phyloP scores from a whole-genome alignment of 148 eudicot genomes.

The Hydrangea macrophylla region DNA sequence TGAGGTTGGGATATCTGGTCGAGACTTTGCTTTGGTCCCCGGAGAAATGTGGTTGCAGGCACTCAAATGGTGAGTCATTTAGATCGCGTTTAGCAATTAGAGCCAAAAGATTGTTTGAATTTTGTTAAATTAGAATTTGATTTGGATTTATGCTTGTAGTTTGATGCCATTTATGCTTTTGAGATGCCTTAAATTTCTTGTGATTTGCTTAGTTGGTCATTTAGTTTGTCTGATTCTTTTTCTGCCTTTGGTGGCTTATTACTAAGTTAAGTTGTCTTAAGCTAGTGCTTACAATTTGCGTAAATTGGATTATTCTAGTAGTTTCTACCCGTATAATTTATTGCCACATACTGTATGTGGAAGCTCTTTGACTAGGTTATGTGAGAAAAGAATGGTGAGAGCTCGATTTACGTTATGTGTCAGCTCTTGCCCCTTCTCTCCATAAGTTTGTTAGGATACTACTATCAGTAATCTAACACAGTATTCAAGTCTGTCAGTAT shows the following conservation, averaged over 20 bases:
- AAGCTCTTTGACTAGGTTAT: background rate
- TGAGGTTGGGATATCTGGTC: conserved; percentile 64
- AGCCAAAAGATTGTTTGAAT: background rate
- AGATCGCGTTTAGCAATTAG: background rate
- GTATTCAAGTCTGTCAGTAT: no score
- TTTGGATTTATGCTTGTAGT: background rate
- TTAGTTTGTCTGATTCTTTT: background rate
- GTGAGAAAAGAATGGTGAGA: background rate
- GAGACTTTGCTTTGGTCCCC: conserved; percentile 80
- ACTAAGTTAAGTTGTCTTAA: conserved; percentile 6
- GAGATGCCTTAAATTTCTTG: background rate
- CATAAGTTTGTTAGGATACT: no score
- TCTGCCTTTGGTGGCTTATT: background rate
- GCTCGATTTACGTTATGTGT: no score
- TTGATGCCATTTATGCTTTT: background rate
- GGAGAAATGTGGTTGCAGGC: conserved; percentile 93
- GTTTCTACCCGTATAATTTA: background rate
- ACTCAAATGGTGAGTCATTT: conserved; percentile 67
- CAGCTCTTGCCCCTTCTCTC: no score
- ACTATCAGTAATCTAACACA: no score
- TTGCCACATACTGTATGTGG: background rate
- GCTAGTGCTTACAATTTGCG: background rate
- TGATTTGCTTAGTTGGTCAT: background rate
- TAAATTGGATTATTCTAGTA: background rate
- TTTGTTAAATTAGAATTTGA: background rate